Percentiles rank a stretch among this genome's conserved stretches.
Conservation (phyloP, 2,329 filamentous ascomycete species). For the Knoxdaviesia capensis region DNA sequence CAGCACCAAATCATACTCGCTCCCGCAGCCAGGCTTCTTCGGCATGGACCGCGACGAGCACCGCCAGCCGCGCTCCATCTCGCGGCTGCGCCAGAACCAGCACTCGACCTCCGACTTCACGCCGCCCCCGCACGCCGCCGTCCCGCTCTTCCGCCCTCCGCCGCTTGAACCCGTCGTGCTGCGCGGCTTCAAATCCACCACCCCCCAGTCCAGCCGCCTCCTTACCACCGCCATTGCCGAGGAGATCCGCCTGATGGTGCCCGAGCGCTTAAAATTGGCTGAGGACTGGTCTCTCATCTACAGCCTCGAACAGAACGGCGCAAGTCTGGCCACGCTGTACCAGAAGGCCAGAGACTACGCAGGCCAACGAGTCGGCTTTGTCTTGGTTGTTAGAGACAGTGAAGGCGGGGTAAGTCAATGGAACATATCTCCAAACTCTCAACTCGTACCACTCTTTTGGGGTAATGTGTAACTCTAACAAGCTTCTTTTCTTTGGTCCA, state of each 20-base stretch:
- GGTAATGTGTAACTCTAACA: background rate
- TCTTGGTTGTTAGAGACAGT: conserved; percentile 68
- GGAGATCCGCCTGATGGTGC: conserved; percentile 78
- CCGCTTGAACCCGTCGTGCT: conserved; percentile 67
- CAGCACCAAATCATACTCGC: conserved; percentile 8
- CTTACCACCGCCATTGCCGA: conserved; percentile 61
- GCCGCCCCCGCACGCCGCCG: conserved; percentile 32
- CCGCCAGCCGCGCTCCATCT: conserved; percentile 9
- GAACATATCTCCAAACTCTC: too few relatives aligned
- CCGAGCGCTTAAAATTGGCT: conserved; percentile 66
- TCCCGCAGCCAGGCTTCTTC: background rate
- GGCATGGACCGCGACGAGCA: conserved; percentile 4
- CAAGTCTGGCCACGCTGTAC: conserved; percentile 72
- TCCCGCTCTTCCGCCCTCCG: conserved; percentile 70
- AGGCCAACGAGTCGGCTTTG: conserved; percentile 61
- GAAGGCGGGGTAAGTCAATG: conserved; percentile 43
- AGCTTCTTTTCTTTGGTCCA: conserved; percentile 10
- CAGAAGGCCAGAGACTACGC: conserved; percentile 50
- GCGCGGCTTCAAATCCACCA: conserved; percentile 41
- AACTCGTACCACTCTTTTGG: too few relatives aligned
- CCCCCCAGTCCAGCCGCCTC: conserved; percentile 38
- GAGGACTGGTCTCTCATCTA: conserved; percentile 79
- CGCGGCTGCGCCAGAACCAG: conserved; percentile 2
- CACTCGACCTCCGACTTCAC: background rate
- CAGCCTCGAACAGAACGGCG: conserved; percentile 80